phyloP scores from a whole-genome alignment of 106 monocot species.

The Dactylorhiza incarnata region DNA sequence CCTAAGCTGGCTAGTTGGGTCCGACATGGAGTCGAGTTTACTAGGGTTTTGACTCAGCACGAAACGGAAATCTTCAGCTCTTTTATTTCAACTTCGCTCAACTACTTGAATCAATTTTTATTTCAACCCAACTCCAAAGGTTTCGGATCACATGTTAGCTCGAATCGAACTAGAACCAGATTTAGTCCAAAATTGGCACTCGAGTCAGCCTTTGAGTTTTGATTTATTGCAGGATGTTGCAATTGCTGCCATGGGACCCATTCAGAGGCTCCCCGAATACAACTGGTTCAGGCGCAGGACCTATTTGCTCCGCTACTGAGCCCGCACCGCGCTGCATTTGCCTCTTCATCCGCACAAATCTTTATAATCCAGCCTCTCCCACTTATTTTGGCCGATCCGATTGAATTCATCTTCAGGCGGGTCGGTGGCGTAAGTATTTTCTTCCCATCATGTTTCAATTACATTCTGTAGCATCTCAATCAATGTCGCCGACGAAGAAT shows the following conservation, averaged over 20 bases:
- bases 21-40: neutral
- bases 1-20: neutral
- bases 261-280: slow-evolving; percentile 75
- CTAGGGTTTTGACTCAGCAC: neutral
- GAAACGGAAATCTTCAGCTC: neutral
- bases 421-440: neutral
- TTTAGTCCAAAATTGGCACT: too few species aligned
- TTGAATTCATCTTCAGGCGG: neutral
- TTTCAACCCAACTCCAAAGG: neutral
- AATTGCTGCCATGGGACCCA: slow-evolving; percentile 79
- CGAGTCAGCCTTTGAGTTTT: neutral
- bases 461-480: neutral
- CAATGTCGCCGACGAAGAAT: neutral
- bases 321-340: neutral
- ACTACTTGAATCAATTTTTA: neutral
- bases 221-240: slow-evolving; percentile 56
- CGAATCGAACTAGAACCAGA: too few species aligned
- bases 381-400: neutral
- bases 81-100: too few species aligned
- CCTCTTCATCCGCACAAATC: neutral
- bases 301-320: slow-evolving; percentile 60
- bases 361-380: neutral
- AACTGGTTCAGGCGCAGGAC: slow-evolving; percentile 95
- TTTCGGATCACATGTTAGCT: neutral
- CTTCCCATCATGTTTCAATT: neutral